These are phyloP conservation scores for Phytophthora megakarya DNA, from an alignment of 352 stramenopile genomes.

Conservation along the genomic window DNA sequence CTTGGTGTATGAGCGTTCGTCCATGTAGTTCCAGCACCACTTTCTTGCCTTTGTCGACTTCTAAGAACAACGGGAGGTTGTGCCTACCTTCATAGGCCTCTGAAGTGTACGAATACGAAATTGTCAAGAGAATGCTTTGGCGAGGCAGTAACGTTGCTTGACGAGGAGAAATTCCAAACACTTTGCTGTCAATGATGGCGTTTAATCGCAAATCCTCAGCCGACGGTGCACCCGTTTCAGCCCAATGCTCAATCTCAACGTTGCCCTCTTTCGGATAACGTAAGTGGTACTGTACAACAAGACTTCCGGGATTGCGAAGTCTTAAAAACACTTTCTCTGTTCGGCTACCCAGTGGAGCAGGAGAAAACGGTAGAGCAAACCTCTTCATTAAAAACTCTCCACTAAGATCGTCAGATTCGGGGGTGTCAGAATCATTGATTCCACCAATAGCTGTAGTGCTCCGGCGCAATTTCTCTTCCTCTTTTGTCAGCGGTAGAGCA, in stretches of 20 bases:
- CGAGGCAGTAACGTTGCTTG: constrained; percentile 57
- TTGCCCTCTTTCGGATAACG: constrained; percentile 92
- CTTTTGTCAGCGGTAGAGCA: constrained; percentile 47
- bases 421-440: neutral
- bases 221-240: constrained; percentile 87
- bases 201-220: constrained; percentile 74
- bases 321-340: constrained; percentile 75
- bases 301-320: constrained; percentile 84
- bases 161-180: constrained; percentile 67
- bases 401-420: constrained; percentile 18
- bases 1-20: constrained; percentile 62
- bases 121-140: constrained; percentile 62
- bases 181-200: constrained; percentile 81
- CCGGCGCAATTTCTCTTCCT: constrained; percentile 27
- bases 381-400: constrained; percentile 35
- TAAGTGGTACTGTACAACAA: constrained; percentile 85
- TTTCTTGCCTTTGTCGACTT: constrained; percentile 91
- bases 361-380: constrained; percentile 83
- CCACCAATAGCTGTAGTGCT: constrained; percentile 37
- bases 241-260: constrained; percentile 94
- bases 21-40: constrained; percentile 87
- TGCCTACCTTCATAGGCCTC: constrained; percentile 84
- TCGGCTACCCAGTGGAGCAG: constrained; percentile 55
- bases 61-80: constrained; percentile 84
- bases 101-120: constrained; percentile 75